These are phyloP conservation scores for Chlamydomonas sphaeroides DNA, from an alignment of 139 green algal species.

Conservation along the genomic window DNA sequence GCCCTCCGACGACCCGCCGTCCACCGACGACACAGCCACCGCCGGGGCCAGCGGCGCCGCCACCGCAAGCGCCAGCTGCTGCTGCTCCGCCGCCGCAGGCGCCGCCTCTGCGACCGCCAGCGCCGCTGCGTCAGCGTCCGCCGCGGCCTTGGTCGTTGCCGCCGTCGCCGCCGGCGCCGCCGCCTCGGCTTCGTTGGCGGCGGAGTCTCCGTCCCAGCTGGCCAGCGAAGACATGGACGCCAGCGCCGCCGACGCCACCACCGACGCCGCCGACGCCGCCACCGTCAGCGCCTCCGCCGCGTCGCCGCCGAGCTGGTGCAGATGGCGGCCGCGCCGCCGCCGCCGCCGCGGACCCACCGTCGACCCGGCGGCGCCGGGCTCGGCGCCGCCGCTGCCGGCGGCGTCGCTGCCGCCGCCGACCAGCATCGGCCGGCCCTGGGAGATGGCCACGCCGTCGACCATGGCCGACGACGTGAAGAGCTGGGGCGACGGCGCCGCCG, in stretches of 20 bases:
- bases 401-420: neutral
- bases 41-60: neutral
- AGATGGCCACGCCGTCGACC: too few species aligned
- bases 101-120: too few species aligned
- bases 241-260: slow-evolving; percentile 1
- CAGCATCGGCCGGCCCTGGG: too few species aligned
- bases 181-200: neutral
- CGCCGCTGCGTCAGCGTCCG: neutral
- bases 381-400: neutral
- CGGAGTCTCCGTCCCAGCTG: neutral
- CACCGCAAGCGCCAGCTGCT: too few species aligned
- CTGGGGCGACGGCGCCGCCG: neutral
- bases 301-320: neutral
- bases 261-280: neutral
- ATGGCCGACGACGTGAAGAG: too few species aligned
- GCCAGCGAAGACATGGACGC: neutral
- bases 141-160: neutral
- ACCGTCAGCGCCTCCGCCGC: neutral
- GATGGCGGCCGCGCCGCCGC: neutral
- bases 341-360: too few species aligned
- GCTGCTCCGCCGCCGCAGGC: too few species aligned
- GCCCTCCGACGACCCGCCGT: neutral
- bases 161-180: neutral
- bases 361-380: neutral
- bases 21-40: neutral